Percentiles rank a stretch among this genome's conserved stretches.
phyloP scores from a whole-genome alignment of 2,329 filamentous ascomycete genomes.

The Claviceps sorghi region DNA sequence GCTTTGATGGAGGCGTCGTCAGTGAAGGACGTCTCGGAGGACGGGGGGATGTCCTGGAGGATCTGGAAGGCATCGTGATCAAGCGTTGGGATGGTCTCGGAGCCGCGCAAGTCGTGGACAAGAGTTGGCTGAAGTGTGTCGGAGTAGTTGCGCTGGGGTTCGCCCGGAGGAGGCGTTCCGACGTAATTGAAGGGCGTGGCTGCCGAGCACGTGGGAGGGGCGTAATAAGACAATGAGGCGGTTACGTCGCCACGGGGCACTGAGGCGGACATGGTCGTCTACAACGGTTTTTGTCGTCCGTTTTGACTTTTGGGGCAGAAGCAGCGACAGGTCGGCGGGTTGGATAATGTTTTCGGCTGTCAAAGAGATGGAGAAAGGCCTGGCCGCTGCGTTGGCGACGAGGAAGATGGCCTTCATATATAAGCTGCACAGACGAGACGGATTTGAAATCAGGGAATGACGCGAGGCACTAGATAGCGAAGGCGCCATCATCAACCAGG shows the following conservation, averaged over 20 bases:
- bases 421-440: background rate
- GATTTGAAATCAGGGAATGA: background rate
- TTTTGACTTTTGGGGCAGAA: too few species aligned
- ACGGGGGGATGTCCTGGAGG: constrained; percentile 10
- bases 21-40: constrained; percentile 22
- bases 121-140: constrained; percentile 33
- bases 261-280: constrained; percentile 5
- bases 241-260: constrained; percentile 45
- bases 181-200: constrained; percentile 50
- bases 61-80: constrained; percentile 25
- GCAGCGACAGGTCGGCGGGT: too few species aligned
- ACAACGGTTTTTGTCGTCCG: background rate
- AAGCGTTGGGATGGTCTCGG: constrained; percentile 30
- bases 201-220: constrained; percentile 41
- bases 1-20: constrained; percentile 48
- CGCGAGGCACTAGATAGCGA: background rate
- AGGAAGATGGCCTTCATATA: background rate
- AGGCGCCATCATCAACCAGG: background rate
- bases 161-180: constrained; percentile 44
- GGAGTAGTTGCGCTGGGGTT: constrained; percentile 51
- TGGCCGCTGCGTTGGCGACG: background rate
- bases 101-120: constrained; percentile 61
- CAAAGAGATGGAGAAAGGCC: background rate
- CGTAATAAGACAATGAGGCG: constrained; percentile 51
- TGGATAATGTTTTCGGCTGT: too few species aligned